phyloP scores from a whole-genome alignment of 2,329 filamentous ascomycete species.

The Grosmannia huntii region DNA sequence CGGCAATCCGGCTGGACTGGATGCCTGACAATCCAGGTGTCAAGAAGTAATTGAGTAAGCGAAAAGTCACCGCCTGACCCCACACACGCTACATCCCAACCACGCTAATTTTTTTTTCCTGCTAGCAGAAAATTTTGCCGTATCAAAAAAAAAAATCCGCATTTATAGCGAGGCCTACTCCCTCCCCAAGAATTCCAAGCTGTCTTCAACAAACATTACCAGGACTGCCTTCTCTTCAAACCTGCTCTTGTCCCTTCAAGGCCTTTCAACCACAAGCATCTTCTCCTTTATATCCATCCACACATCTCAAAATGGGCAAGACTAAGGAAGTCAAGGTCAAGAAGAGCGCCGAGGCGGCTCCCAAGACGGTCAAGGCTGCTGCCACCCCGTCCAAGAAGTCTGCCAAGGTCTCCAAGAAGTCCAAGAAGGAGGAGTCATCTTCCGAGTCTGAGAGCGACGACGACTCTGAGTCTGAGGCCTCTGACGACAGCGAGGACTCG shows the following conservation, averaged over 20 bases:
- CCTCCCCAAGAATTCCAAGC: neutral
- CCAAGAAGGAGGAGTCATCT: conserved; percentile 13
- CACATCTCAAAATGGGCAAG: conserved; percentile 46
- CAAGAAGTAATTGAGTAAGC: neutral
- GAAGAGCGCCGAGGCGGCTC: conserved; percentile 36
- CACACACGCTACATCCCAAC: conserved; percentile 8
- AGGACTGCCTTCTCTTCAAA: neutral
- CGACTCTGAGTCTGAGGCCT: conserved; percentile 13
- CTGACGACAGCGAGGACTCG: conserved; percentile 9
- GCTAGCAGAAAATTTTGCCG: conserved; percentile 13
- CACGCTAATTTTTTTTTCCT: conserved; percentile 11
- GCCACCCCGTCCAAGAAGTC: conserved; percentile 53
- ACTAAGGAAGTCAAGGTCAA: conserved; percentile 48
- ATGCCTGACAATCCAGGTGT: conserved; percentile 1
- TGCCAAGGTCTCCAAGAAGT: conserved; percentile 28
- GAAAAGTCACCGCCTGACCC: conserved; percentile 15
- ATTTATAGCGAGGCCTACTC: neutral
- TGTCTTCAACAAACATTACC: neutral
- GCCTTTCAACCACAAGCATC: neutral
- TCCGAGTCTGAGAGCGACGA: conserved; percentile 23
- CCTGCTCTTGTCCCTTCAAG: neutral
- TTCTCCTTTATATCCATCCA: neutral
- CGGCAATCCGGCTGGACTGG: neutral
- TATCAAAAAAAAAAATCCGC: conserved; percentile 7
- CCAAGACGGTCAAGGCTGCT: conserved; percentile 57